Base-by-base conservation (phyloP, 768 basidiomycete species). In the Rubroboletus satanas region DNA sequence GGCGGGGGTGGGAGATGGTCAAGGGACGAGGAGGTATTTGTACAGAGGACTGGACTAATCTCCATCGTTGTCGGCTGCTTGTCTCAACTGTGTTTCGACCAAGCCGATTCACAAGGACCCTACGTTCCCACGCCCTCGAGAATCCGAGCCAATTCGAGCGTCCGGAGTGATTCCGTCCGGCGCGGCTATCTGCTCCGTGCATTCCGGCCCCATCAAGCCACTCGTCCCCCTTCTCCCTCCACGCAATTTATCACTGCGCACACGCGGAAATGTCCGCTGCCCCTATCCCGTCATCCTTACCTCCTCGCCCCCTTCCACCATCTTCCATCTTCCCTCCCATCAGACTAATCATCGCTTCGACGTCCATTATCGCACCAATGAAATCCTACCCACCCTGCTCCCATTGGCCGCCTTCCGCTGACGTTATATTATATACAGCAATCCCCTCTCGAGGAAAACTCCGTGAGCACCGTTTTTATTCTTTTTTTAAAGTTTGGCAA, bases 151-250 rank as follows among this genome's bases (percentile, higher is more conserved):
- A n/a, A 36, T 46, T 49, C 36, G 21, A 5, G 36, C 39, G 51
- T 58, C 63, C 64, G 64, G 64, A 5, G 45, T 42, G 44, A n/a
- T 55, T 67, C 65, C 64, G 64, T 65, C 64, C 66, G 66, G 56
- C 53, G 33, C 64, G 61, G 63, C 55, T 28, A 18, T 43, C 43
- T 23, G 18, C 35, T 63, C 64, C 64, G 63, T 4, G 7, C 44
- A 39, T 36, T 56, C 61, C 62, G 64, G 63, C 56, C 32, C 3
- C 45, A 55, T 49, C 52, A 41, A 45, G 44, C 38, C 46, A 11
- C 42, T 37, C 35, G 41, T 14, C 2, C 45, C 38, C 7, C 10
- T 11, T 41, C 42, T 10, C 23, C 8, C 42, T 23, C 8, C 4
- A 28, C 7, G 5, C 9, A 44, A 44, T 43, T 3, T 43, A 43